phyloP scores from a whole-genome alignment of 2,329 filamentous ascomycete genomes.

The Cryphonectria japonica region DNA sequence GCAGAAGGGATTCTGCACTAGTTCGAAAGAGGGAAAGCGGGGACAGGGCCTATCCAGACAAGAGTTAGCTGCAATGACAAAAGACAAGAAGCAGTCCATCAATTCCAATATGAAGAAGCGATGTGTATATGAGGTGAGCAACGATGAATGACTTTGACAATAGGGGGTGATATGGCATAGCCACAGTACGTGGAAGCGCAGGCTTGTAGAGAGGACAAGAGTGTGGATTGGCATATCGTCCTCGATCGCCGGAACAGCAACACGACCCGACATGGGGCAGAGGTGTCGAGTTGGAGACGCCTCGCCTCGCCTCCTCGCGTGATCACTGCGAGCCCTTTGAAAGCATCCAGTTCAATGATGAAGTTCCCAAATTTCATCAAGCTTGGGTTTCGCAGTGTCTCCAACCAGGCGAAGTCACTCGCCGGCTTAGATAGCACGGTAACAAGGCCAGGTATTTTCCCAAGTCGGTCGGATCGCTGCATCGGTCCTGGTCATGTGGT shows the following conservation, averaged over 20 bases:
- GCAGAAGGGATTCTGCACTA: conserved; percentile 17
- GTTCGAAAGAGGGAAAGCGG: conserved; percentile 6
- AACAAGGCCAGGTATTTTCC: background rate
- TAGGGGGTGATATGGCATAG: background rate
- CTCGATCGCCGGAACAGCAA: background rate
- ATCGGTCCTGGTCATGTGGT: conserved; percentile 2
- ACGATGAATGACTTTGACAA: background rate
- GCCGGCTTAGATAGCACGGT: background rate
- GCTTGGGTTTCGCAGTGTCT: background rate
- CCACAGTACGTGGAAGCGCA: background rate
- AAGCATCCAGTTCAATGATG: background rate
- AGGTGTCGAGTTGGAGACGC: background rate
- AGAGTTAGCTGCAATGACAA: conserved; percentile 25
- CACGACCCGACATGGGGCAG: background rate
- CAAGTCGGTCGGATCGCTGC: background rate
- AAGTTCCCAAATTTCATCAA: background rate
- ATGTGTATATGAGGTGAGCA: background rate
- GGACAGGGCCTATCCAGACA: conserved; percentile 16
- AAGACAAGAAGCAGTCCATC: conserved; percentile 3
- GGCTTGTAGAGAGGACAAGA: background rate
- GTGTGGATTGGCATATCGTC: background rate
- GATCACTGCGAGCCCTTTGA: background rate
- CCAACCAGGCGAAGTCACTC: background rate
- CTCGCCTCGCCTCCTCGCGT: background rate
- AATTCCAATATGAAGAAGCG: conserved; percentile 4